phyloP scores from a whole-genome alignment of 441 rosid genomes.

The Gossypium aridum region DNA sequence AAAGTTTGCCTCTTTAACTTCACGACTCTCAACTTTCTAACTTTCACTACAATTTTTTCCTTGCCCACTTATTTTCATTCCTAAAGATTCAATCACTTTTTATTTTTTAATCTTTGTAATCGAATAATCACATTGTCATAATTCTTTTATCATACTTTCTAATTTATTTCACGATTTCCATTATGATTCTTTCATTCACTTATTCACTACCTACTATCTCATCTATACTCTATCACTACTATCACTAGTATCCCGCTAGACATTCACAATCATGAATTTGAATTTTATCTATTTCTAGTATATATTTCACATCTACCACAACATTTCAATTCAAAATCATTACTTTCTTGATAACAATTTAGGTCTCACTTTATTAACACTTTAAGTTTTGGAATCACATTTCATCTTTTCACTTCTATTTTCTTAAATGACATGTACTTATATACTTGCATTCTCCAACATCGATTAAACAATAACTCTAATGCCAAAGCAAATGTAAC shows the following conservation, averaged over 20 bases:
- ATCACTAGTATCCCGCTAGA: background rate
- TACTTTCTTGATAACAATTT: too few relatives aligned
- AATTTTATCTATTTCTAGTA: background rate
- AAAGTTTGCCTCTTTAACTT: background rate
- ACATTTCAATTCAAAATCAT: background rate
- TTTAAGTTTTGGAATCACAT: background rate
- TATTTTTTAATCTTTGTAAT: background rate
- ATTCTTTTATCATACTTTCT: background rate
- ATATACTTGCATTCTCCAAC: background rate
- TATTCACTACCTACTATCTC: background rate
- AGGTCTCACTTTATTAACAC: background rate
- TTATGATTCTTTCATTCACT: background rate
- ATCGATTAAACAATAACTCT: background rate
- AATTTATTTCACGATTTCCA: background rate
- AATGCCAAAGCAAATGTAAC: background rate
- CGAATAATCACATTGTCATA: background rate
- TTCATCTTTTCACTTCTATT: background rate
- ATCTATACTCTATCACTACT: background rate
- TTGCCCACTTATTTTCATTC: background rate
- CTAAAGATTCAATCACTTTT: background rate
- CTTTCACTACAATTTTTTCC: background rate
- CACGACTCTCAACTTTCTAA: background rate
- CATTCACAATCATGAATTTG: background rate
- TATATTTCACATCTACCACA: background rate
- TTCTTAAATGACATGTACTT: background rate